Percentiles rank a stretch among this genome's conserved stretches.
phyloP scores from a whole-genome alignment of 148 eudicot species.

The Nepenthes gracilis region DNA sequence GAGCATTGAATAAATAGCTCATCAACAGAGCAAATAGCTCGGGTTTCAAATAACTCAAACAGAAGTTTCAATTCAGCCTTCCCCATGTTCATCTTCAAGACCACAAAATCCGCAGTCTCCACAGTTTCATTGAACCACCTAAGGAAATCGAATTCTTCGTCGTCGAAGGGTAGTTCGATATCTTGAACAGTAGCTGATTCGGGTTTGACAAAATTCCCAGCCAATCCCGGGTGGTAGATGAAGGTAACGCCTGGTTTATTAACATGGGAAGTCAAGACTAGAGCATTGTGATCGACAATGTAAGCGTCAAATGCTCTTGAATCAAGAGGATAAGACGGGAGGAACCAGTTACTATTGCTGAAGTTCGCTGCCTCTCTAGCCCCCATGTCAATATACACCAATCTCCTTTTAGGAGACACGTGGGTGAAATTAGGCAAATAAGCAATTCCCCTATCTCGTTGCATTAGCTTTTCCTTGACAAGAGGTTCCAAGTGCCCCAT shows the following conservation, averaged over 20 bases:
- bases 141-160: slow-evolving; percentile 57
- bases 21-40: slow-evolving; percentile 61
- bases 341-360: slow-evolving; percentile 35
- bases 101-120: slow-evolving; percentile 51
- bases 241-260: slow-evolving; percentile 69
- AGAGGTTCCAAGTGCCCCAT: slow-evolving; percentile 49
- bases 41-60: slow-evolving; percentile 50
- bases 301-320: slow-evolving; percentile 39
- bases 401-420: slow-evolving; percentile 39
- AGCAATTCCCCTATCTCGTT: slow-evolving; percentile 11
- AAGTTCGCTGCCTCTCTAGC: slow-evolving; percentile 44
- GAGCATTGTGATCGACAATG: slow-evolving; percentile 55
- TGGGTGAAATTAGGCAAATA: slow-evolving; percentile 46
- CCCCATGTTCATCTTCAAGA: slow-evolving; percentile 63
- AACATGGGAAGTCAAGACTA: slow-evolving; percentile 56
- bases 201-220: slow-evolving; percentile 16
- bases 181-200: slow-evolving; percentile 17
- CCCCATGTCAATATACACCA: slow-evolving; percentile 65
- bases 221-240: slow-evolving; percentile 63
- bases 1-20: slow-evolving; percentile 67
- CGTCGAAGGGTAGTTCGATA: slow-evolving; percentile 27
- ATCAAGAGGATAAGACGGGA: slow-evolving; percentile 38
- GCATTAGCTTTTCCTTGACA: slow-evolving; percentile 10
- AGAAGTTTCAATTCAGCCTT: slow-evolving; percentile 42
- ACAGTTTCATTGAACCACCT: slow-evolving; percentile 67